Base-by-base conservation (phyloP, 169 alveolate species). In the Plasmodium adleri region DNA sequence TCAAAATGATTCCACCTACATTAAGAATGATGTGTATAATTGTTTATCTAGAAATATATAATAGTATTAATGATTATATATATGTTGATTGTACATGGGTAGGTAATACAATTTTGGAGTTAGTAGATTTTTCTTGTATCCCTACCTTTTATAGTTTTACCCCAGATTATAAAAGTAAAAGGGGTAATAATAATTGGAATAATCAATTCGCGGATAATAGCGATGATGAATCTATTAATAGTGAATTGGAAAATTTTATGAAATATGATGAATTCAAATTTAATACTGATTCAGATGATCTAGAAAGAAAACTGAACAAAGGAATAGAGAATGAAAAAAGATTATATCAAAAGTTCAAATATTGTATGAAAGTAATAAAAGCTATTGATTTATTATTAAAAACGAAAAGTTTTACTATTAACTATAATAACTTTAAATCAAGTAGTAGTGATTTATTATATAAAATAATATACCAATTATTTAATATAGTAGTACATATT, bases 41-140 rank as follows among this genome's bases (percentile, higher is more conserved):
- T 52, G 49, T 85, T 22, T 85, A 71, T 28, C 83, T 85, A 6
- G 75, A 85, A 71, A 85, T 71, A 17, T 43, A 71, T 45, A 85
- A 85, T 49, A 85, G 56, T 47, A 66, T 72, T 8, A 50, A 85
- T 17, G 92, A 71, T 54, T 10, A 32, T 22, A 59, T 85, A 63
- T 85, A 71, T 20, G 39, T 85, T 12, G 92, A 85, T 24, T 85
- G 87, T 32, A 58, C 92, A 9, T 85, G 92, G 92, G 28, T 85
- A 28, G 85, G 76, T 13, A 39, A 10, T 39, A 43, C 39, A 12
- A 32, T 85, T 9, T 52, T 85, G 12, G 10, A 63, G 10, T 45
- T 85, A 26, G 24, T 85, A 22, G 87, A 85, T 15, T 6, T 39
- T 39, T 24, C 72, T 47, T 39, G 68, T 17, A 12, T 85, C 28